Evolutionary conservation across 108 stramenopile genomes (phyloP).

Genomic region (Skeletonema tropicum): DNA sequence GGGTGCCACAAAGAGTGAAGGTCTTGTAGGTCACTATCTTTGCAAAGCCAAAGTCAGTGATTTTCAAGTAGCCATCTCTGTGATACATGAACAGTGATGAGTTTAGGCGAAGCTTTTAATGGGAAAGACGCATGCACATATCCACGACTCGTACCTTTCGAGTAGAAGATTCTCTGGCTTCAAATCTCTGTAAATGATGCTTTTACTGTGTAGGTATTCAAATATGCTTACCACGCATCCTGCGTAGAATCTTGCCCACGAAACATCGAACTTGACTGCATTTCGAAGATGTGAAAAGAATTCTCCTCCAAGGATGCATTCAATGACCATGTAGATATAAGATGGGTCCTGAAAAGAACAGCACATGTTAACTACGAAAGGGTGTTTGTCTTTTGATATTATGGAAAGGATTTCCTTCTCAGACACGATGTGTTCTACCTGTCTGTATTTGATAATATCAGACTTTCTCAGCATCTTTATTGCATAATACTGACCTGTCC

Average conservation of each 20-base stretch:
- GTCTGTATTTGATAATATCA: slow-evolving; percentile 66
- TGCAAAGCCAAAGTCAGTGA: slow-evolving; percentile 84
- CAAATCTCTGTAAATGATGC: slow-evolving; percentile 92
- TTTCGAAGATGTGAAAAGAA: slow-evolving; percentile 65
- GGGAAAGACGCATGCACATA: not conserved
- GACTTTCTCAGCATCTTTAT: slow-evolving; percentile 85
- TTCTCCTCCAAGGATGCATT: slow-evolving; percentile 85
- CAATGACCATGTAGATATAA: slow-evolving; percentile 75
- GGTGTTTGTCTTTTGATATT: slow-evolving; percentile 58
- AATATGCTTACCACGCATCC: slow-evolving; percentile 85
- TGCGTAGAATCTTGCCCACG: slow-evolving; percentile 73
- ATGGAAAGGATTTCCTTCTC: slow-evolving; percentile 73
- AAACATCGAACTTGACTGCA: slow-evolving; percentile 48
- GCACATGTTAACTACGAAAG: slow-evolving; percentile 79
- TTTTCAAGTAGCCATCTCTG: slow-evolving; percentile 77
- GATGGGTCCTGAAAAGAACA: slow-evolving; percentile 64
- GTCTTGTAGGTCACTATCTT: slow-evolving; percentile 73
- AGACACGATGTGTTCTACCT: slow-evolving; percentile 82
- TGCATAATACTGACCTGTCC: slow-evolving; percentile 57
- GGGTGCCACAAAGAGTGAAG: slow-evolving; percentile 96
- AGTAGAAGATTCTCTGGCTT: slow-evolving; percentile 42
- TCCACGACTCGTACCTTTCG: not conserved
- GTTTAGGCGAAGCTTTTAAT: not conserved
- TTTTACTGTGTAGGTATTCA: slow-evolving; percentile 87
- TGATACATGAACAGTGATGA: slow-evolving; percentile 60